Conservation (phyloP, 352 stramenopile genomes). For the Phytopythium litorale region DNA sequence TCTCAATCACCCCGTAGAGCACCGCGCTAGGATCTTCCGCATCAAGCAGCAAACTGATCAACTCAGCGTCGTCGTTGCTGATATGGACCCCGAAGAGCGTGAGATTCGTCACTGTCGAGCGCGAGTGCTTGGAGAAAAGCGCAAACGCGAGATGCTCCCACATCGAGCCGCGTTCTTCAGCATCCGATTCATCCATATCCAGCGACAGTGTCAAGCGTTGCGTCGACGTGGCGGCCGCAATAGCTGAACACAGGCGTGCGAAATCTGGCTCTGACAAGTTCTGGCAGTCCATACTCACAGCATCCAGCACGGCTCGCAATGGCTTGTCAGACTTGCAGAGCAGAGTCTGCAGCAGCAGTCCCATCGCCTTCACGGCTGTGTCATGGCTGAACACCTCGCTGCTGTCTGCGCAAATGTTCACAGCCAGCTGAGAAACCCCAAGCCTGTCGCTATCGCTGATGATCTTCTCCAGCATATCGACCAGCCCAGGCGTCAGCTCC, state of each 20-base stretch:
- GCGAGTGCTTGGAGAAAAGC: conserved; percentile 1
- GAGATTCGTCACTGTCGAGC: not conserved
- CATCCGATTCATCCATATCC: not conserved
- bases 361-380: not conserved
- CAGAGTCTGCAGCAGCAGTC: not conserved
- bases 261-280: not conserved
- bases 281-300: not conserved
- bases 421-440: not conserved
- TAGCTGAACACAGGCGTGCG: not conserved
- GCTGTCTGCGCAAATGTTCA: not conserved
- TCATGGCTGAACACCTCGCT: not conserved
- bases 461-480: not conserved
- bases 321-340: not conserved
- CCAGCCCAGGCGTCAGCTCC: not conserved
- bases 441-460: not conserved
- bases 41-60: not conserved
- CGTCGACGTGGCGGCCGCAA: not conserved
- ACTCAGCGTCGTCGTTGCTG: not conserved
- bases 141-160: not conserved
- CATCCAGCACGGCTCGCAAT: not conserved
- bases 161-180: not conserved
- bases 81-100: not conserved
- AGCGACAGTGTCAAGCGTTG: not conserved
- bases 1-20: not conserved
- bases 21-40: not conserved